Conservation (phyloP, 148 eudicot species). For the Nepenthes gracilis region DNA sequence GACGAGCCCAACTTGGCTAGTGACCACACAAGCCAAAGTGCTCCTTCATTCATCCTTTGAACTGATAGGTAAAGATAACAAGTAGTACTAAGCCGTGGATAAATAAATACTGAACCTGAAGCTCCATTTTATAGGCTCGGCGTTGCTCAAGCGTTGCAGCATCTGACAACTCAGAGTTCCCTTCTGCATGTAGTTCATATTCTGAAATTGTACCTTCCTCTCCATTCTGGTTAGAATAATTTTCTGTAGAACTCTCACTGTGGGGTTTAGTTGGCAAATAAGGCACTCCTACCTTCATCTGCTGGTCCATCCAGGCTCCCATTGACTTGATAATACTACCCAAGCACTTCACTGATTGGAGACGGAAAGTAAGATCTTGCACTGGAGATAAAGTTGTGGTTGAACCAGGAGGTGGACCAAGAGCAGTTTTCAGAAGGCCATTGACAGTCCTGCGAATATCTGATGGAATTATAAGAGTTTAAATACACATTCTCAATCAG, state of each 20-base stretch:
- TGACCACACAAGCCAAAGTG: too few species aligned
- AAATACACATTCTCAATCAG: conserved; percentile 27
- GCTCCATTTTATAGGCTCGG: conserved; percentile 77
- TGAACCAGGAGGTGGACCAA: conserved; percentile 96
- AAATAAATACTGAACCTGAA: conserved; percentile 46
- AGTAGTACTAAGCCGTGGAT: neutral
- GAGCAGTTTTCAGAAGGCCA: conserved; percentile 95
- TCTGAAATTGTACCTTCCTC: conserved; percentile 63
- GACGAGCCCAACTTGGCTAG: too few species aligned
- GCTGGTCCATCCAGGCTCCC: conserved; percentile 98
- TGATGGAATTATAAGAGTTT: conserved; percentile 80
- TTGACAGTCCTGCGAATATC: conserved; percentile 98
- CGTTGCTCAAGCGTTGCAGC: conserved; percentile 96
- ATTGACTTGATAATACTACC: conserved; percentile 78
- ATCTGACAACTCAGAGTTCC: conserved; percentile 57
- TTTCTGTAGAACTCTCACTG: conserved; percentile 36
- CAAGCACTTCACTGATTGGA: conserved; percentile 89
- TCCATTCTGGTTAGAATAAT: conserved; percentile 26
- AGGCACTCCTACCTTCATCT: conserved; percentile 58
- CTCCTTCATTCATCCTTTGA: too few species aligned
- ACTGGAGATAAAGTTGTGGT: conserved; percentile 70
- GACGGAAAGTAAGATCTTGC: conserved; percentile 81
- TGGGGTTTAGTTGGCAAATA: conserved; percentile 35
- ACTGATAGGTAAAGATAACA: neutral
- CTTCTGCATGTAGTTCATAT: conserved; percentile 62